Base-by-base conservation (phyloP, 2,329 filamentous ascomycete genomes). In the Fusarium drepaniforme region DNA sequence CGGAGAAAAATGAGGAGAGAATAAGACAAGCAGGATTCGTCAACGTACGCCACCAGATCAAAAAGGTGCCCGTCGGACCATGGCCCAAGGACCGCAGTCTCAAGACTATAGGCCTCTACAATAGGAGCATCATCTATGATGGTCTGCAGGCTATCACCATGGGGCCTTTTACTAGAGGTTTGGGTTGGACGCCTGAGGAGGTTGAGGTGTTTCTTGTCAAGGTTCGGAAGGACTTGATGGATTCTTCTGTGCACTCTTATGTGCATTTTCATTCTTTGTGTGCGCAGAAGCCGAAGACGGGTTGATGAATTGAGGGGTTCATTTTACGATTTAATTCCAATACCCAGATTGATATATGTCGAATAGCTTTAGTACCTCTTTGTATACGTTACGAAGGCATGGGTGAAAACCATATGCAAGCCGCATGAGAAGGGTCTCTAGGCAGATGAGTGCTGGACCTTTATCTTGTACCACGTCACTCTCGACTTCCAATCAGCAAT, bases 51-150 rank as follows among this genome's bases (percentile, higher is more conserved):
- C 82, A 84, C 33, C 76, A 79, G 21, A 79, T 81, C 9, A 82
- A 83, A 73, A 86, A 88, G 75, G 80, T 89, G 12, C 88, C 88
- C 0, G 83, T 87, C 8, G 86, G 85, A 18, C 79, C 81, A 0
- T 90, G 88, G 88, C 82, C 87, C 0, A 84, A 80, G 59, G 85
- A 89, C 60, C 79, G 82, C 23, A 84, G 82, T 16, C 81, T 87
- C 49, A 87, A 86, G 73, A 82, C 83, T 62, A 83, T 88, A 66
- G 88, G 81, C 15, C 74, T 81, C n/a, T 84, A 83, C 57, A 80
- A 73, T 44, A 70, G 73, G 44, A 74, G 72, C 21, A 67, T 80
- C 44, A 79, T 82, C 23, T 75, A 78, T 18, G 78, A 82, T 49
- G 82, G 80, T 2, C 71, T 82, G 7, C 77, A 83, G 13, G 82